Evolutionary conservation across 2,329 filamentous ascomycete genomes (phyloP).

Genomic region (Aspergillus fructus): DNA sequence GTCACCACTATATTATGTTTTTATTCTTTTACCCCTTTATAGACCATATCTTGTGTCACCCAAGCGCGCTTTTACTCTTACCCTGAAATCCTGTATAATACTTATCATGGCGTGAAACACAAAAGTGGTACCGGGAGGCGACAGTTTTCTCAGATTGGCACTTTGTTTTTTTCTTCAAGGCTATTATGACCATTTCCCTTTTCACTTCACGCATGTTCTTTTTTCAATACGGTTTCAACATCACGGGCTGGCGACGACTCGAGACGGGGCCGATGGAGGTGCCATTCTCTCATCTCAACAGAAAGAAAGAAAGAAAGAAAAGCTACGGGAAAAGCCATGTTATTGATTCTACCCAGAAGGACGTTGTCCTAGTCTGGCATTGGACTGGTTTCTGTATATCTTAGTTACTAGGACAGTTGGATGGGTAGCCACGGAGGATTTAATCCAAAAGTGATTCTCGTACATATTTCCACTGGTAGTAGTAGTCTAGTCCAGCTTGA

Average conservation of each 20-base stretch:
- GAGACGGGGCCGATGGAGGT: conserved; percentile 11
- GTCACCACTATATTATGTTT: conserved; percentile 7
- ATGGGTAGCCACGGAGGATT: conserved; percentile 14
- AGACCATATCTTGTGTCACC: conserved; percentile 19
- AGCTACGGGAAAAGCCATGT: conserved; percentile 19
- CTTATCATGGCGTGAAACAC: conserved; percentile 15
- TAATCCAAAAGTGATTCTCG: conserved; percentile 19
- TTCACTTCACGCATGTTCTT: conserved; percentile 7
- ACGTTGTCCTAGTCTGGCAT: conserved; percentile 12
- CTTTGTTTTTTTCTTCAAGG: conserved; percentile 6
- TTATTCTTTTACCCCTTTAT: conserved; percentile 15
- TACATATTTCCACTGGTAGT: background rate
- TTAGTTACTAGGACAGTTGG: conserved; percentile 26
- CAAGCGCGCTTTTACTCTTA: conserved; percentile 15
- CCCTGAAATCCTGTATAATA: conserved; percentile 25
- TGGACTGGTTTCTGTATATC: conserved; percentile 28
- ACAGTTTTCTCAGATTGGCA: conserved; percentile 14
- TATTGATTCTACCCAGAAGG: conserved; percentile 14
- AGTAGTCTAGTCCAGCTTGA: background rate
- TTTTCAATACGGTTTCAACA: conserved; percentile 14
- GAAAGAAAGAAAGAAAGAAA: conserved; percentile 19
- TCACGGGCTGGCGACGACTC: conserved; percentile 9
- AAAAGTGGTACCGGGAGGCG: conserved; percentile 21
- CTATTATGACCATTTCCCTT: background rate
- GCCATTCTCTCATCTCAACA: conserved; percentile 7